Evolutionary conservation across 1,284 basidiomycete genomes (phyloP).

Genomic region (Albatrellus sp.): DNA sequence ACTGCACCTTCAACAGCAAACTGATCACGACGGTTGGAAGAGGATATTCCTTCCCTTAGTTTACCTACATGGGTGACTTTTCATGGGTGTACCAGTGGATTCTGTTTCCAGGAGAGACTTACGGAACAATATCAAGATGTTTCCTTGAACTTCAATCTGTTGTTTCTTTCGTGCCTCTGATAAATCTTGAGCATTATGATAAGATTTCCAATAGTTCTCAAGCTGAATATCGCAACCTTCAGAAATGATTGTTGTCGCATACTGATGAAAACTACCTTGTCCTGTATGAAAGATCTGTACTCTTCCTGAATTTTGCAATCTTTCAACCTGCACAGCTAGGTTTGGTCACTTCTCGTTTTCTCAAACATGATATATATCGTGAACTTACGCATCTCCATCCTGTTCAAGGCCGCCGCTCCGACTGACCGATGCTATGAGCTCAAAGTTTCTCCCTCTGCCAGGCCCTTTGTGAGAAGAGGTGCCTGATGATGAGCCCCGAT

Average conservation of each 20-base stretch:
- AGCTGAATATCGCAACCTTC: constrained; percentile 21
- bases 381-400: constrained; percentile 6
- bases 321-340: constrained; percentile 1
- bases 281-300: constrained; percentile 2
- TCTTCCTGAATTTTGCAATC: constrained; percentile 2
- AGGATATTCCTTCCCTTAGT: constrained; percentile 52
- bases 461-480: neutral
- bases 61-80: constrained; percentile 35
- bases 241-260: neutral
- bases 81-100: neutral
- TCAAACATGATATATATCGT: neutral
- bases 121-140: constrained; percentile 57
- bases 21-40: constrained; percentile 38
- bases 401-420: constrained; percentile 6
- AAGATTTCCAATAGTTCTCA: constrained; percentile 37
- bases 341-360: neutral
- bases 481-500: neutral
- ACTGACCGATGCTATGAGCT: constrained; percentile 4
- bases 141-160: constrained; percentile 36
- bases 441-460: constrained; percentile 1
- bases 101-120: constrained; percentile 15
- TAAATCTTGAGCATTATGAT: constrained; percentile 30
- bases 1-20: constrained; percentile 52
- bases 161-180: constrained; percentile 22
- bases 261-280: neutral